Percentiles rank a stretch among this genome's conserved stretches.
These are phyloP conservation scores for Candida ascalaphidarum DNA, from an alignment of 805 yeast species.

Conservation along the genomic window DNA sequence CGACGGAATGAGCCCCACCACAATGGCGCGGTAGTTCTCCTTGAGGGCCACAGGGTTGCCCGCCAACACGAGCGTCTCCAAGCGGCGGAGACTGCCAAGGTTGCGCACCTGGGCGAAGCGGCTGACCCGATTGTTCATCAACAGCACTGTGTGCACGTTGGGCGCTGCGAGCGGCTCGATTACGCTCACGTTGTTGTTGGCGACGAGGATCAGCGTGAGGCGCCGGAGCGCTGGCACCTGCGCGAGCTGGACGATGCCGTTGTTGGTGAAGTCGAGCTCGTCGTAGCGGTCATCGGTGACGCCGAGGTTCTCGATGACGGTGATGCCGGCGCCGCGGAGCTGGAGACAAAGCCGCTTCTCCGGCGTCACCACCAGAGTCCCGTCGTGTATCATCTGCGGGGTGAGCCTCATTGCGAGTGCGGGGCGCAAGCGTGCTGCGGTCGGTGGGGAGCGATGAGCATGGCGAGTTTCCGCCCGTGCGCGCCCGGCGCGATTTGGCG, in stretches of 20 bases:
- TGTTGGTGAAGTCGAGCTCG: constrained; percentile 68
- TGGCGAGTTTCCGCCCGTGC: no score
- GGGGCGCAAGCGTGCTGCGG: no score
- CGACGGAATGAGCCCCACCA: constrained; percentile 56
- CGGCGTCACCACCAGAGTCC: constrained; percentile 25
- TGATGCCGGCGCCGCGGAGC: constrained; percentile 23
- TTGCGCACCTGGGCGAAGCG: constrained; percentile 31
- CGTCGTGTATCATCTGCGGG: constrained; percentile 17
- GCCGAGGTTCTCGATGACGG: constrained; percentile 27
- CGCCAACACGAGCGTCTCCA: constrained; percentile 35
- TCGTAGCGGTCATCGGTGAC: constrained; percentile 27
- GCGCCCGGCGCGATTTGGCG: no score
- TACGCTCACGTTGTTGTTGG: constrained; percentile 49
- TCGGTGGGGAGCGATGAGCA: no score
- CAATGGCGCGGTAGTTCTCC: constrained; percentile 49
- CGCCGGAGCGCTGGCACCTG: constrained; percentile 37
- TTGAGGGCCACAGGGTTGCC: constrained; percentile 50
- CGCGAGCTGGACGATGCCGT: constrained; percentile 51
- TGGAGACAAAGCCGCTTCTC: constrained; percentile 25
- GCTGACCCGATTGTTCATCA: constrained; percentile 43
- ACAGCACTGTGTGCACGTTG: constrained; percentile 41
- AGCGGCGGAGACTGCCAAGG: constrained; percentile 2
- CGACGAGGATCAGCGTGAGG: constrained; percentile 47
- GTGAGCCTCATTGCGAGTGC: constrained; percentile 37
- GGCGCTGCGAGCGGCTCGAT: constrained; percentile 33